Conservation (phyloP, 345 rosid genomes). For the Eucalyptus guilfoylei region DNA sequence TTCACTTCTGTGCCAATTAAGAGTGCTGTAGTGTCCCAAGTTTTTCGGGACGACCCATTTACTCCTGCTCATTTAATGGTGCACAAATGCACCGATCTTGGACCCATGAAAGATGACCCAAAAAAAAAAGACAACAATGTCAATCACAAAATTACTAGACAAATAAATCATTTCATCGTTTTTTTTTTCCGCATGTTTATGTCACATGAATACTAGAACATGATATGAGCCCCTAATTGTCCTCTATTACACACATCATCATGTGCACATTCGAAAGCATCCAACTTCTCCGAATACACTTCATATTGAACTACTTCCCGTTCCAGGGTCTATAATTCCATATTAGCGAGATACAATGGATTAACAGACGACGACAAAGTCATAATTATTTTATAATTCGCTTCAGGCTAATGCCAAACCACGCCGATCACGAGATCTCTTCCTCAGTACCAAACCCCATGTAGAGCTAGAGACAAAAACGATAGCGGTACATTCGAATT, state of each 20-base stretch:
- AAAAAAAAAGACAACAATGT: neutral
- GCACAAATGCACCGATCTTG: neutral
- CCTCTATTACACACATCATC: neutral
- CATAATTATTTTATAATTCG: neutral
- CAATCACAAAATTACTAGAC: neutral
- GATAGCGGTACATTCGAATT: neutral
- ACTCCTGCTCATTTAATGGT: neutral
- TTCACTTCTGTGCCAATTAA: neutral
- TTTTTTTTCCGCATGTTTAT: neutral
- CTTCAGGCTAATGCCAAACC: neutral
- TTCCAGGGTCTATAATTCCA: neutral
- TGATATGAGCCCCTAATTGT: neutral
- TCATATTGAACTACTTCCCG: neutral
- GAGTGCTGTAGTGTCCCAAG: neutral
- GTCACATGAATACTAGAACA: neutral
- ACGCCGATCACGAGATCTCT: neutral
- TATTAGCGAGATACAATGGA: neutral
- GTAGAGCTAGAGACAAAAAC: neutral
- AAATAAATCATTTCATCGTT: neutral
- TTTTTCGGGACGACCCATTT: neutral
- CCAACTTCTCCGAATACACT: neutral
- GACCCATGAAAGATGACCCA: neutral
- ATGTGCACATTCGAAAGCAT: neutral
- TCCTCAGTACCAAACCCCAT: neutral
- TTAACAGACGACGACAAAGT: neutral